These are phyloP conservation scores for Glaciozyma antarctica DNA, from an alignment of 768 basidiomycete species.

Conservation along the genomic window DNA sequence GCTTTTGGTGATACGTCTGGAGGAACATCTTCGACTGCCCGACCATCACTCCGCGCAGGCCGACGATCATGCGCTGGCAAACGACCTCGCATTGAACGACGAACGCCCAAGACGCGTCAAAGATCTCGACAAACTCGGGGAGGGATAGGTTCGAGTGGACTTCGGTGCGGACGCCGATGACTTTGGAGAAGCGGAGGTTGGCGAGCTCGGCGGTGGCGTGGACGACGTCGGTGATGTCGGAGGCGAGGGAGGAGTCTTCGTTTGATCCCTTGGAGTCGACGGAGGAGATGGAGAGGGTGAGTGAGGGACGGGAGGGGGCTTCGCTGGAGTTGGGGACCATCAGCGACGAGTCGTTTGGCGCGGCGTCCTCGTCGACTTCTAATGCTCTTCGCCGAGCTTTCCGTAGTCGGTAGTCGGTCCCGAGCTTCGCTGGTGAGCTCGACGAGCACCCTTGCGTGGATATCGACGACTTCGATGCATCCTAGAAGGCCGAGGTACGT, in stretches of 20 bases:
- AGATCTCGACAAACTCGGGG: slow-evolving; percentile 65
- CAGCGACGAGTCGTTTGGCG: not conserved
- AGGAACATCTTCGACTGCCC: slow-evolving; percentile 84
- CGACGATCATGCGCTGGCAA: slow-evolving; percentile 83
- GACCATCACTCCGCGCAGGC: slow-evolving; percentile 73
- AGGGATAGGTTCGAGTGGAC: slow-evolving; percentile 66
- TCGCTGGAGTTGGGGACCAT: slow-evolving; percentile 9
- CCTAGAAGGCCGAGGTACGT: slow-evolving; percentile 18
- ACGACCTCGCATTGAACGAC: slow-evolving; percentile 79
- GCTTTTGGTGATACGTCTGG: slow-evolving; percentile 69
- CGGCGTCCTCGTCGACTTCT: not conserved
- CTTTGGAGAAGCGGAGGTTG: slow-evolving; percentile 68
- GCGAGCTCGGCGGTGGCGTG: slow-evolving; percentile 74
- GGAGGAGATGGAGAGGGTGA: not conserved
- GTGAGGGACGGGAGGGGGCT: not conserved
- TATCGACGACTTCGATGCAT: slow-evolving; percentile 27
- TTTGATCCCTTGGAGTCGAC: not conserved
- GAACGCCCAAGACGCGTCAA: slow-evolving; percentile 79
- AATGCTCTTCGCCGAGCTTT: slow-evolving; percentile 11
- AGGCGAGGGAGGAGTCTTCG: slow-evolving; percentile 32
- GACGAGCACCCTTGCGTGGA: slow-evolving; percentile 21
- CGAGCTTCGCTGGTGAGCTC: slow-evolving; percentile 4
- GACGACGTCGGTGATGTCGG: slow-evolving; percentile 66
- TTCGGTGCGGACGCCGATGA: slow-evolving; percentile 66
- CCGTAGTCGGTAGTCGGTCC: slow-evolving; percentile 1